These are phyloP conservation scores for Trifolium dubium DNA, from an alignment of 306 rosid genomes.

Conservation along the genomic window DNA sequence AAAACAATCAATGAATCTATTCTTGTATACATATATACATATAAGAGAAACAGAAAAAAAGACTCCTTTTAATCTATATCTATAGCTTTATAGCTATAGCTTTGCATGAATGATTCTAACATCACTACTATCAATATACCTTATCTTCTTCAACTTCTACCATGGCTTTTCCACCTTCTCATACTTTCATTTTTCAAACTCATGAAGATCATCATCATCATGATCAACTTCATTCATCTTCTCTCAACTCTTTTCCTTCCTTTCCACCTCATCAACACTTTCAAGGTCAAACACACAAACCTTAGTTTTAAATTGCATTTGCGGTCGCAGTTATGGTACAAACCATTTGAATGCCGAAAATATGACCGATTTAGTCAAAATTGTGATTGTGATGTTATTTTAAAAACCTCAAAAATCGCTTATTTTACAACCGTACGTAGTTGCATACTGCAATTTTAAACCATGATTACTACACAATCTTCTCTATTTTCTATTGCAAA, in stretches of 20 bases:
- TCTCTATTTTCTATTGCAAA: background rate
- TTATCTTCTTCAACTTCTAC: constrained; percentile 5
- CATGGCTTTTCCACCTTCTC: constrained; percentile 79
- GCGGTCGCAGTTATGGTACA: background rate
- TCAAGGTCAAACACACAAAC: constrained; percentile 48
- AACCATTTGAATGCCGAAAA: background rate
- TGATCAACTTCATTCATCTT: constrained; percentile 47
- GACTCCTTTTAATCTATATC: constrained; percentile 12
- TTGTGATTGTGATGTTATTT: background rate
- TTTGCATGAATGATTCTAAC: constrained; percentile 48
- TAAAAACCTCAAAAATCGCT: background rate
- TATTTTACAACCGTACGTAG: background rate
- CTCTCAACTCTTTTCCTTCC: constrained; percentile 54
- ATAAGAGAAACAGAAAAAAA: background rate
- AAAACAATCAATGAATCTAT: constrained; percentile 2
- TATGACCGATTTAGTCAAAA: background rate
- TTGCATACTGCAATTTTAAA: background rate
- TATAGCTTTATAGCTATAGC: background rate
- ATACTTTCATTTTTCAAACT: constrained; percentile 75
- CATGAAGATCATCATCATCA: constrained; percentile 56
- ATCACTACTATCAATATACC: constrained; percentile 6
- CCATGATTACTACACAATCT: background rate
- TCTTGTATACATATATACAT: background rate
- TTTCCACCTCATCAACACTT: constrained; percentile 62
- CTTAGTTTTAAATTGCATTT: background rate